Conservation (phyloP, 208 protist genomes). For the Jaenimonas drosophilae region DNA sequence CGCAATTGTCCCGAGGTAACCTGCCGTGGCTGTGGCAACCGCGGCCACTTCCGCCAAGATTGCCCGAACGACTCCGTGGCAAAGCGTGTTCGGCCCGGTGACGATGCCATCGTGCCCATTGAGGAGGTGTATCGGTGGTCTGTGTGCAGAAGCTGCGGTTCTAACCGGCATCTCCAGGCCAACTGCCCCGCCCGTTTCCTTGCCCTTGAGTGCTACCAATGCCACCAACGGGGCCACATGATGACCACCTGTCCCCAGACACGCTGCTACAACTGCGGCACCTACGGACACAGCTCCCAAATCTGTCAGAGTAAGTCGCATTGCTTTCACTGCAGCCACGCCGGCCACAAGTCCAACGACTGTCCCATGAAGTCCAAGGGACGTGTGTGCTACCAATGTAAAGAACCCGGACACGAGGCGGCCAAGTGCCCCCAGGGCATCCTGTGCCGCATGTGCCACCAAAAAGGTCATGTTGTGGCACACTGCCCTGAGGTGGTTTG, state of each 20-base stretch:
- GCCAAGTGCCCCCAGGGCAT: slow-evolving; percentile 61
- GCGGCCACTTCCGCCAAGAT: slow-evolving; percentile 60
- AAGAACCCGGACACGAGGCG: slow-evolving; percentile 79
- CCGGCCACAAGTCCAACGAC: slow-evolving; percentile 65
- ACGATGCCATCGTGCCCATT: slow-evolving; percentile 7
- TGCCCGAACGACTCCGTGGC: slow-evolving; percentile 18
- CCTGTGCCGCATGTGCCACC: slow-evolving; percentile 75
- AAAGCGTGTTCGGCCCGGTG: not conserved
- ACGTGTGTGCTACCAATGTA: slow-evolving; percentile 82
- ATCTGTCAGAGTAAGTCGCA: slow-evolving; percentile 73
- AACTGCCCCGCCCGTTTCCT: slow-evolving; percentile 53
- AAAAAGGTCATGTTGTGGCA: slow-evolving; percentile 59
- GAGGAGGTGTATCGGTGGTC: slow-evolving; percentile 19
- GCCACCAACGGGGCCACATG: slow-evolving; percentile 73
- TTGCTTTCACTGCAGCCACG: slow-evolving; percentile 82
- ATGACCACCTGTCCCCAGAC: slow-evolving; percentile 75
- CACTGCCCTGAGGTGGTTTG: slow-evolving; percentile 67
- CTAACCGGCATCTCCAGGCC: slow-evolving; percentile 58
- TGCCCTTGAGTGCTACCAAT: slow-evolving; percentile 74
- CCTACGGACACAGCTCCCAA: slow-evolving; percentile 75
- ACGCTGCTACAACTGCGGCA: slow-evolving; percentile 85
- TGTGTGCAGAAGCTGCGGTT: slow-evolving; percentile 65
- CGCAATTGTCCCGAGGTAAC: slow-evolving; percentile 43
- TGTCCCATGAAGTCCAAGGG: slow-evolving; percentile 67
- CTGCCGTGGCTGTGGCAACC: slow-evolving; percentile 35